Conservation (phyloP, 345 rosid species). For the Eucalyptus shirleyi region DNA sequence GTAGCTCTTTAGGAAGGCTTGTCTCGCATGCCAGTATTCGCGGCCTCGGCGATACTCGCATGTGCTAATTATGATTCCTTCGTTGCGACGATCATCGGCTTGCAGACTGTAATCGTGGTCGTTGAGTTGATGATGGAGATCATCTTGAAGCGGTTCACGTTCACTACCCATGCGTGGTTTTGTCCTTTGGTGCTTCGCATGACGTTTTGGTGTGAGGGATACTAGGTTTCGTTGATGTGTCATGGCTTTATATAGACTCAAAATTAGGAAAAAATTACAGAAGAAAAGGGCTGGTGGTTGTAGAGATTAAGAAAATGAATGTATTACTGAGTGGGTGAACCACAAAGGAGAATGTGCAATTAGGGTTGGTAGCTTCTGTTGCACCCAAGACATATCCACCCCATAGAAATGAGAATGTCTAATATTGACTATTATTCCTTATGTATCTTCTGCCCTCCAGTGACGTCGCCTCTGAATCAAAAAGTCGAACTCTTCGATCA, state of each 20-base stretch:
- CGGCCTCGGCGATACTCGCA: not conserved
- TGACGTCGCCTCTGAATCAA: not conserved
- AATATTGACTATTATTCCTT: not conserved
- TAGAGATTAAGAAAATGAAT: not conserved
- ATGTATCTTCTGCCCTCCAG: not conserved
- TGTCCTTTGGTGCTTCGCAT: slow-evolving; percentile 3
- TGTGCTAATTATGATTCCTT: not conserved
- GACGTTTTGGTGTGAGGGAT: not conserved
- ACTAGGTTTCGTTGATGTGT: not conserved
- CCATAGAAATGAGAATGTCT: not conserved
- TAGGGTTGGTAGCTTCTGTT: slow-evolving; percentile 20
- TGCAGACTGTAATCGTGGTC: not conserved
- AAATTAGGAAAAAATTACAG: not conserved
- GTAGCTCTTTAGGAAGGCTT: slow-evolving; percentile 33
- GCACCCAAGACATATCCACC: slow-evolving; percentile 10
- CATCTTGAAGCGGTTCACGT: not conserved
- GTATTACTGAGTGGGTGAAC: slow-evolving; percentile 12
- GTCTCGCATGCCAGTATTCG: slow-evolving; percentile 35
- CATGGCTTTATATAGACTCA: not conserved
- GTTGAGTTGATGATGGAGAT: not conserved
- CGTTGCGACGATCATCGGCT: not conserved
- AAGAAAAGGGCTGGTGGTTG: not conserved
- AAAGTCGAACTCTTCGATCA: not conserved
- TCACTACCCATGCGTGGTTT: not conserved
- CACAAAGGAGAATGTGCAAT: not conserved